These are phyloP conservation scores for Cyberlindnera galapagoensis DNA, from an alignment of 805 yeast species.

Conservation along the genomic window DNA sequence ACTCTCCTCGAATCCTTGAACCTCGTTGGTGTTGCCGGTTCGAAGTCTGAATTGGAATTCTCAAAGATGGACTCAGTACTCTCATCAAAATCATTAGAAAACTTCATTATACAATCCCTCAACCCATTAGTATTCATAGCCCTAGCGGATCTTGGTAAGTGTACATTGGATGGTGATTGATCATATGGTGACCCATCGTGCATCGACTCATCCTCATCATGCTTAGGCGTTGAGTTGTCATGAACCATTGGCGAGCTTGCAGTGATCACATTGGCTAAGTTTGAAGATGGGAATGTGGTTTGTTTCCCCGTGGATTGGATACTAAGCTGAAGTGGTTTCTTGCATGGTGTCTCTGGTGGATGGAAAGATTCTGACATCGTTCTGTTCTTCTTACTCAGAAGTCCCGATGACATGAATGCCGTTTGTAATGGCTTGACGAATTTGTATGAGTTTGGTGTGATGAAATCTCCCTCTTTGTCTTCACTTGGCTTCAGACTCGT, in stretches of 20 bases:
- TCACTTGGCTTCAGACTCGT: slow-evolving; percentile 7
- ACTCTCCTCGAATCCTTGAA: slow-evolving; percentile 17
- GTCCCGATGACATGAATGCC: slow-evolving; percentile 72
- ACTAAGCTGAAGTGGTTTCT: slow-evolving; percentile 30
- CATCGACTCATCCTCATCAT: slow-evolving; percentile 12
- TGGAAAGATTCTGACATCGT: slow-evolving; percentile 28
- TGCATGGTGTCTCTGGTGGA: slow-evolving; percentile 64
- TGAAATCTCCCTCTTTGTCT: slow-evolving; percentile 21
- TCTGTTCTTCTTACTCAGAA: slow-evolving; percentile 53
- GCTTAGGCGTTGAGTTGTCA: slow-evolving; percentile 22
- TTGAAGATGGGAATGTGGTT: slow-evolving; percentile 20
- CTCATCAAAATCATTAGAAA: slow-evolving; percentile 37
- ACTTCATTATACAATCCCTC: slow-evolving; percentile 33
- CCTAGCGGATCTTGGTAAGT: slow-evolving; percentile 22
- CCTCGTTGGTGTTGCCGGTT: slow-evolving; percentile 41
- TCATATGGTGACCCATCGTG: slow-evolving; percentile 10
- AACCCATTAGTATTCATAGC: slow-evolving; percentile 33
- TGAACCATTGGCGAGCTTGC: slow-evolving; percentile 25
- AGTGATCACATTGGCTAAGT: slow-evolving; percentile 24
- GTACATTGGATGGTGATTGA: slow-evolving; percentile 16
- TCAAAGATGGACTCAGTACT: slow-evolving; percentile 23
- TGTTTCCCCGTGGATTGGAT: slow-evolving; percentile 10
- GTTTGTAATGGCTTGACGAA: slow-evolving; percentile 80
- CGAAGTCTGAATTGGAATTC: slow-evolving; percentile 16
- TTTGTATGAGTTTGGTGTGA: slow-evolving; percentile 53